These are phyloP conservation scores for Kwoniella heveanensis DNA, from an alignment of 768 basidiomycete species.

Conservation along the genomic window DNA sequence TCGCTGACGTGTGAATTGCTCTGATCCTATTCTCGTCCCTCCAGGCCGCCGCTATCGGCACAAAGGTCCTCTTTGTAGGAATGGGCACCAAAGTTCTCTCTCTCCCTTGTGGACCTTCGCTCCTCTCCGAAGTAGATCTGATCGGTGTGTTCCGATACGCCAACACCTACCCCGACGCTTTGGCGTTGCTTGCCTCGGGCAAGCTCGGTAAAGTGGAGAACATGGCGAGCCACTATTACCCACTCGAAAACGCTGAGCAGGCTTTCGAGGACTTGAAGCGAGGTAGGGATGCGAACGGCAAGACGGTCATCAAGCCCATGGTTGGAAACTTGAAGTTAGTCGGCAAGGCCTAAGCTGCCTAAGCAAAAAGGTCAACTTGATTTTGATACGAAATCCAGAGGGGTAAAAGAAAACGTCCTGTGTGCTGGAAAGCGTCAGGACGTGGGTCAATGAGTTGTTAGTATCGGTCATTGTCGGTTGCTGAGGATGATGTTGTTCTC, in stretches of 20 bases:
- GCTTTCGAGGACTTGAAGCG: constrained; percentile 81
- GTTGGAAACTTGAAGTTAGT: constrained; percentile 57
- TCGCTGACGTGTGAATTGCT: constrained; percentile 21
- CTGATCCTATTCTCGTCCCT: neutral
- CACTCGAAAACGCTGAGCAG: constrained; percentile 65
- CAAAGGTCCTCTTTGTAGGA: constrained; percentile 89
- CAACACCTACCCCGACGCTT: constrained; percentile 85
- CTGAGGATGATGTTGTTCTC: too few relatives aligned
- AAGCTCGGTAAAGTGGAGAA: constrained; percentile 67
- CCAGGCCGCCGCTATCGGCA: constrained; percentile 79
- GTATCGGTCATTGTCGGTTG: neutral
- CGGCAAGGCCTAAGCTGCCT: constrained; percentile 4
- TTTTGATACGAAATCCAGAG: too few relatives aligned
- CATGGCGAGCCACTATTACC: constrained; percentile 63
- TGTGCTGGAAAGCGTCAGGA: too few relatives aligned
- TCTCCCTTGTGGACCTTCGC: constrained; percentile 80
- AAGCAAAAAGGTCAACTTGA: too few relatives aligned
- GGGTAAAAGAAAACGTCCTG: too few relatives aligned
- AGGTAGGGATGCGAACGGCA: constrained; percentile 76
- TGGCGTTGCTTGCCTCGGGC: constrained; percentile 73
- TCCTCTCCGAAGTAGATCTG: constrained; percentile 87
- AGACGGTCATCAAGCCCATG: constrained; percentile 87
- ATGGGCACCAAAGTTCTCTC: constrained; percentile 86
- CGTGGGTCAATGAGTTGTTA: neutral
- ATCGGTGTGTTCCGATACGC: constrained; percentile 71